Conservation (phyloP, 352 stramenopile genomes). For the Phytopythium litorale region DNA sequence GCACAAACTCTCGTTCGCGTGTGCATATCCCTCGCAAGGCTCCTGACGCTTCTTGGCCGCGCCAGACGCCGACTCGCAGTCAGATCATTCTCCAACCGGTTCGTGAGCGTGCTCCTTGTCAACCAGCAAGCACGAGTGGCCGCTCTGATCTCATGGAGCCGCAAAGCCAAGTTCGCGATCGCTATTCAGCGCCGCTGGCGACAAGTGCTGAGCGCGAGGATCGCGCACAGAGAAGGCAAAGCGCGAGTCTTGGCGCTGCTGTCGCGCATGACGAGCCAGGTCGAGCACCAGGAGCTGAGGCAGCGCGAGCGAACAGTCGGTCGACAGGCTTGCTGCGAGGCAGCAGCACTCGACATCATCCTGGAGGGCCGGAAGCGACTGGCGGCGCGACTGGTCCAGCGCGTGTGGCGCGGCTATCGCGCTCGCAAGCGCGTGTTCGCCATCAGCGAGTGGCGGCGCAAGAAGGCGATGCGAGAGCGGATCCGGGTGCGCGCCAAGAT, state of each 20-base stretch:
- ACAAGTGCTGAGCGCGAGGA: constrained; percentile 1
- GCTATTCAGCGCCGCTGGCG: constrained; percentile 28
- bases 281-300: constrained; percentile 13
- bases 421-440: constrained; percentile 21
- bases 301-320: constrained; percentile 7
- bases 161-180: neutral
- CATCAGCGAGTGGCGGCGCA: constrained; percentile 21
- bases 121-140: constrained; percentile 3
- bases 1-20: constrained; percentile 14
- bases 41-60: neutral
- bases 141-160: constrained; percentile 8
- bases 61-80: neutral
- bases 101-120: constrained; percentile 11
- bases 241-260: constrained; percentile 21
- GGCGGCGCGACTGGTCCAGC: constrained; percentile 36
- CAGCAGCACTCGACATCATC: constrained; percentile 10
- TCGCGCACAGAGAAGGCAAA: constrained; percentile 16
- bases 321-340: constrained; percentile 10
- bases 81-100: constrained; percentile 9
- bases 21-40: constrained; percentile 13
- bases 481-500: constrained; percentile 30
- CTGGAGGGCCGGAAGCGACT: constrained; percentile 17
- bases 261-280: constrained; percentile 7
- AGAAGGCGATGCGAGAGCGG: constrained; percentile 15
- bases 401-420: constrained; percentile 50